These are phyloP conservation scores for Saccharomycopsis sp. DNA, from an alignment of 805 yeast species.

Conservation along the genomic window DNA sequence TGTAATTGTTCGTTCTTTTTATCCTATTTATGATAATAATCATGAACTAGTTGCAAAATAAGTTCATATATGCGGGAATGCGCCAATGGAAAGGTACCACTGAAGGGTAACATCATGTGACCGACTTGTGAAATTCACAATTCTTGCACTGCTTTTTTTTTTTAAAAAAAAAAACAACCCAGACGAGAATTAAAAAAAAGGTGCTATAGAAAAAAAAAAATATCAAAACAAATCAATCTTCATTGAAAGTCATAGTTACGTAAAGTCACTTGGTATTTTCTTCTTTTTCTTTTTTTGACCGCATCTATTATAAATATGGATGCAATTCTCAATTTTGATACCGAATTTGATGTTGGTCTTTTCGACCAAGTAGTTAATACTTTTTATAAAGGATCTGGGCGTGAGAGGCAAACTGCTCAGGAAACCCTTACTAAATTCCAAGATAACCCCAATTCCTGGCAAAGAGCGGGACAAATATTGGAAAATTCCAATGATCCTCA, in stretches of 20 bases:
- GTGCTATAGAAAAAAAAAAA: neutral
- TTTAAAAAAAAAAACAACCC: neutral
- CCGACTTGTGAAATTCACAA: too few relatives aligned
- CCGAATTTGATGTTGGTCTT: constrained; percentile 70
- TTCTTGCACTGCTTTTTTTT: too few relatives aligned
- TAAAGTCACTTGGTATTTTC: neutral
- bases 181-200: too few relatives aligned
- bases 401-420: constrained; percentile 59
- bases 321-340: constrained; percentile 75
- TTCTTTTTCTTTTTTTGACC: neutral
- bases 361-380: constrained; percentile 82
- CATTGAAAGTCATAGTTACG: neutral
- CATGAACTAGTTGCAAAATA: too few relatives aligned
- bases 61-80: too few relatives aligned
- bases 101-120: too few relatives aligned
- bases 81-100: too few relatives aligned
- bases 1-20: too few relatives aligned
- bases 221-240: neutral
- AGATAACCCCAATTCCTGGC: constrained; percentile 95
- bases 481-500: constrained; percentile 75
- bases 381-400: constrained; percentile 74
- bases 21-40: too few relatives aligned
- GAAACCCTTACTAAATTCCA: constrained; percentile 71
- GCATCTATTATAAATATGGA: constrained; percentile 59
- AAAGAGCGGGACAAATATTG: constrained; percentile 80